Evolutionary conservation across 805 yeast species (phyloP), one percentile per base, ranked within the genome.

Genomic region (Komagataella ulmi): DNA sequence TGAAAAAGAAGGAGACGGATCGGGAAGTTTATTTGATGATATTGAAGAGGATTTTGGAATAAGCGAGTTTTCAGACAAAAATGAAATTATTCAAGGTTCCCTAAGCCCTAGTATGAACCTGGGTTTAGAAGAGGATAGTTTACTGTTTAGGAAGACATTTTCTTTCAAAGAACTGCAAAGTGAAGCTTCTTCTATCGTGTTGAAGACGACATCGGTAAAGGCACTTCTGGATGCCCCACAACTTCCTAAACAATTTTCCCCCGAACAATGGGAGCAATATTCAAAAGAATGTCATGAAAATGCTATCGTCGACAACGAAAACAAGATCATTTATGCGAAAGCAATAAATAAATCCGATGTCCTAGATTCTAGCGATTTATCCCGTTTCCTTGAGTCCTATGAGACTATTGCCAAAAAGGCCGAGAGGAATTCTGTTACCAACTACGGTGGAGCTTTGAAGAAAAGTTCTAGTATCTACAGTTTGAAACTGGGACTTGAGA

Each of bases 1-100:
- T 56, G 72, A 71, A 51, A 65, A 62, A 50, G 52, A 53, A 17
- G 23, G 24, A 12, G 24, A 21, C 14, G 47, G 17, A 14, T 46
- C 19, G 5, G 24, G 24, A 17, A 47, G 50, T 7, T 21, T 65
- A 12, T 55, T 65, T 7, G 80, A 74, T 52, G 71, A 75, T 57
- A 79, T 75, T 55, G 76, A 77, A 53, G 67, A 75, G 2, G 83
- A 79, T 50, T 73, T 80, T 56, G 85, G 81, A 43, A 74, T 84
- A 3, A 83, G 77, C 54, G 79, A 81, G 21, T 79, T 81, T 60
- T 69, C 80, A 49, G 74, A 74, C 58, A 70, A 75, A 59, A 30
- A 58, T 57, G 36, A 51, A 51, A 5, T 44, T 52, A 7, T 47
- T 7, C n/a, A 10, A 12, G 6, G 48, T 10, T 24, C 17, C 14